phyloP scores from a whole-genome alignment of 2,329 filamentous ascomycete genomes.

The Fusarium decemcellulare region DNA sequence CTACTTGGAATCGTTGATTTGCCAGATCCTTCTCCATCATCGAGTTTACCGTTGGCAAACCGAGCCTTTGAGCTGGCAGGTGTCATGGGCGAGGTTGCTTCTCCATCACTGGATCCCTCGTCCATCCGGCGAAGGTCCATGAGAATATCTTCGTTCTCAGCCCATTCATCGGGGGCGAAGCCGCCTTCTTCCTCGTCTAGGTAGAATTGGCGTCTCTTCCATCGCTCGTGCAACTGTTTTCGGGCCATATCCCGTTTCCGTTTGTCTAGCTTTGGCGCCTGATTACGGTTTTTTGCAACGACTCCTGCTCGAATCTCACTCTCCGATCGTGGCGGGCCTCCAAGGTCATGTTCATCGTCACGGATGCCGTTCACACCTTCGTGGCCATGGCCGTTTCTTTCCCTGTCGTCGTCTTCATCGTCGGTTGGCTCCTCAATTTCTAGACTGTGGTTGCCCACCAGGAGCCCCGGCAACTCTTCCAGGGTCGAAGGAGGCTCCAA shows the following conservation, averaged over 20 bases:
- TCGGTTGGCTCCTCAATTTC: slow-evolving; percentile 48
- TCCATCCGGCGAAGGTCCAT: slow-evolving; percentile 51
- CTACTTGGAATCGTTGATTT: slow-evolving; percentile 80
- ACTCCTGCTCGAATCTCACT: slow-evolving; percentile 58
- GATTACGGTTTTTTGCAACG: slow-evolving; percentile 53
- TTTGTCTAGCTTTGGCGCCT: slow-evolving; percentile 56
- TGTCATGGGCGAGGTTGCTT: slow-evolving; percentile 67
- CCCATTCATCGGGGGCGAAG: slow-evolving; percentile 74
- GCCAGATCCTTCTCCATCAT: slow-evolving; percentile 80
- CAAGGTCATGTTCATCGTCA: slow-evolving; percentile 45
- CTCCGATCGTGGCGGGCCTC: slow-evolving; percentile 54
- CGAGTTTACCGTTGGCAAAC: slow-evolving; percentile 79
- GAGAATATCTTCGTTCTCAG: slow-evolving; percentile 71
- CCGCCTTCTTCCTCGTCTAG: slow-evolving; percentile 88
- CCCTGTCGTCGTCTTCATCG: slow-evolving; percentile 44
- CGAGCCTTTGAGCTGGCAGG: slow-evolving; percentile 85
- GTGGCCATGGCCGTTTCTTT: slow-evolving; percentile 35
- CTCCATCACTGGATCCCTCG: slow-evolving; percentile 61
- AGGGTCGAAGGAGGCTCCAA: slow-evolving; percentile 62
- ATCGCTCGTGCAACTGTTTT: slow-evolving; percentile 76
- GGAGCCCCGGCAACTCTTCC: slow-evolving; percentile 58
- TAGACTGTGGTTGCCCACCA: slow-evolving; percentile 51
- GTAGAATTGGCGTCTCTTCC: slow-evolving; percentile 85
- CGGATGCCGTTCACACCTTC: slow-evolving; percentile 45
- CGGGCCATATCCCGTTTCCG: slow-evolving; percentile 61